These are phyloP conservation scores for Scleroderma citrinum DNA, from an alignment of 768 basidiomycete species.

Conservation along the genomic window DNA sequence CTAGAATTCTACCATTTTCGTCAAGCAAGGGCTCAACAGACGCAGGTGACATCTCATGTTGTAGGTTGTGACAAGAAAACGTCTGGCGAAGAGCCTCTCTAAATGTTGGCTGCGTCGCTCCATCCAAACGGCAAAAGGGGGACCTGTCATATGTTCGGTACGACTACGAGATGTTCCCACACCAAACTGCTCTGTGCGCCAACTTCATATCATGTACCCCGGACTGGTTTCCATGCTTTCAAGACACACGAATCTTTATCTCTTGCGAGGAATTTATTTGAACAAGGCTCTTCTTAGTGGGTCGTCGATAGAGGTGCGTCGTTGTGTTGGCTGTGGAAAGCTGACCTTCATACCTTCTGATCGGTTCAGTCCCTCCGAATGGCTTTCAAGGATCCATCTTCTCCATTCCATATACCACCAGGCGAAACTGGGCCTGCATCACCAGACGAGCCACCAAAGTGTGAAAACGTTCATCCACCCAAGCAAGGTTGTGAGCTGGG, in stretches of 20 bases:
- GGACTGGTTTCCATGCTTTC: not conserved
- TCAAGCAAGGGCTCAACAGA: too few relatives aligned
- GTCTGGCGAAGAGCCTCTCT: too few relatives aligned
- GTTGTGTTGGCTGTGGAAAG: not conserved
- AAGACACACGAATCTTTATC: not conserved
- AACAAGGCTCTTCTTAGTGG: constrained; percentile 15
- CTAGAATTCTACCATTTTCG: too few relatives aligned
- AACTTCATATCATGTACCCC: too few relatives aligned
- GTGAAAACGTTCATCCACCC: not conserved
- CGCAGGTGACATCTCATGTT: too few relatives aligned
- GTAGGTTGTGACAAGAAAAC: too few relatives aligned
- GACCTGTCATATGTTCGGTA: too few relatives aligned
- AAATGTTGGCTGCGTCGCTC: too few relatives aligned
- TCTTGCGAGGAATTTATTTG: not conserved
- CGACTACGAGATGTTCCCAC: too few relatives aligned
- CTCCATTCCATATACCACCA: constrained; percentile 60
- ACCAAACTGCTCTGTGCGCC: too few relatives aligned
- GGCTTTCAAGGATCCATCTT: constrained; percentile 55
- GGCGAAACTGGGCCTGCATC: constrained; percentile 55
- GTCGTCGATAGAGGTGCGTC: constrained; percentile 22
- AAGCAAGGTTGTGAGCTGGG: constrained; percentile 1
- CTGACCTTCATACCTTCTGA: not conserved
- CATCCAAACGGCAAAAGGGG: too few relatives aligned
- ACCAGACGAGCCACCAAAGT: constrained; percentile 36
- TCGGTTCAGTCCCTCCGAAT: constrained; percentile 56